phyloP scores from a whole-genome alignment of 805 yeast species.

The Barnettozyma sucrosica region DNA sequence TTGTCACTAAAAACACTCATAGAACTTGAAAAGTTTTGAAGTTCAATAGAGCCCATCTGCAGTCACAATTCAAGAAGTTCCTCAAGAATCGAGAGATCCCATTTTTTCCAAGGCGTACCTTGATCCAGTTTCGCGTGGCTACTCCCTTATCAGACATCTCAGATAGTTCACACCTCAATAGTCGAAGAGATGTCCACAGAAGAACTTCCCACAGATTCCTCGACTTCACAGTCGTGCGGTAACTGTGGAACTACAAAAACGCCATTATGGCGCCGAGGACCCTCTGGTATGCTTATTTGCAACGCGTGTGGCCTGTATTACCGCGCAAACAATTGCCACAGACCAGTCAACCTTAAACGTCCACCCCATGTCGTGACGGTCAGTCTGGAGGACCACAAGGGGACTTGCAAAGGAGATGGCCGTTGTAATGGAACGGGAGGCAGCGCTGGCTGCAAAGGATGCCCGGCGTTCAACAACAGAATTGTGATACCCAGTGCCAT shows the following conservation, averaged over 20 bases:
- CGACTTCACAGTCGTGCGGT: slow-evolving; percentile 44
- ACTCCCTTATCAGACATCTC: background rate
- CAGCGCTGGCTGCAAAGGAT: slow-evolving; percentile 68
- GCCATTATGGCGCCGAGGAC: slow-evolving; percentile 89
- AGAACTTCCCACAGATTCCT: slow-evolving; percentile 1
- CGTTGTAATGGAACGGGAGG: slow-evolving; percentile 89
- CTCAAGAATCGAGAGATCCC: background rate
- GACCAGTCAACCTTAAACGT: slow-evolving; percentile 80
- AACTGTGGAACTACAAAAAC: slow-evolving; percentile 88
- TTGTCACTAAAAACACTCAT: background rate
- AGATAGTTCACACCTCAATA: background rate
- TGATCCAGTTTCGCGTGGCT: background rate
- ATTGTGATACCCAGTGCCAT: slow-evolving; percentile 31
- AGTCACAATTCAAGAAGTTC: background rate
- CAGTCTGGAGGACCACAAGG: slow-evolving; percentile 33
- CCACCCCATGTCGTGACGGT: slow-evolving; percentile 79
- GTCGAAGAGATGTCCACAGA: background rate
- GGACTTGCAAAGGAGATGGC: slow-evolving; percentile 33
- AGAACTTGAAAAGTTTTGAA: background rate
- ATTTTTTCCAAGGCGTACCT: background rate
- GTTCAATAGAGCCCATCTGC: background rate
- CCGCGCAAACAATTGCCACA: slow-evolving; percentile 84
- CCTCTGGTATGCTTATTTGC: slow-evolving; percentile 85
- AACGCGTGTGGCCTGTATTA: slow-evolving; percentile 92
- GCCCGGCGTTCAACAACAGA: slow-evolving; percentile 79